Evolutionary conservation across 257 asterid genomes (phyloP).

Genomic region (Verbena officinalis): DNA sequence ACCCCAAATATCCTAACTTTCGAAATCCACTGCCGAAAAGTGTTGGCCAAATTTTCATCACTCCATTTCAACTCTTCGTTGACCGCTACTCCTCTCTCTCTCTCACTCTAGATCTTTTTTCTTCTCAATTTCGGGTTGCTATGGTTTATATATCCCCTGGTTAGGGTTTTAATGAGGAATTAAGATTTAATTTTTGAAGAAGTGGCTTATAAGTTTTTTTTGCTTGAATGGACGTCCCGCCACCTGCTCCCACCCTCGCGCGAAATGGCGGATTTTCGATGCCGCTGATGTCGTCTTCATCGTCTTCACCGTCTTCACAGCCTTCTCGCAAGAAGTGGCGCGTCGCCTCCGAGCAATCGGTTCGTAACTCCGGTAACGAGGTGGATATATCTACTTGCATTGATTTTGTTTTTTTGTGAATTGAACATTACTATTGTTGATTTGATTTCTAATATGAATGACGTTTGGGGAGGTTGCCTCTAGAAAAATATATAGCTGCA

Average conservation of each 20-base stretch:
- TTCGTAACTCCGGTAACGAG: conserved; percentile 66
- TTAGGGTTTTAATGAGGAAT: conserved; percentile 43
- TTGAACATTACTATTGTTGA: background rate
- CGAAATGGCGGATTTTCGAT: conserved; percentile 61
- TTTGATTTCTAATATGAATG: background rate
- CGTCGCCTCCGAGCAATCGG: conserved; percentile 67
- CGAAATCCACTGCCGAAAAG: conserved; percentile 25
- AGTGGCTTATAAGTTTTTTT: conserved; percentile 6
- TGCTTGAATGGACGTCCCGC: conserved; percentile 66
- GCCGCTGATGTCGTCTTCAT: conserved; percentile 44
- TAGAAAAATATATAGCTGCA: conserved; percentile 17
- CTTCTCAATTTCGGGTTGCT: background rate
- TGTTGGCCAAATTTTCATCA: conserved; percentile 29
- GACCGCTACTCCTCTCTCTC: conserved; percentile 29
- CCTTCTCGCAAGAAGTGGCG: conserved; percentile 92
- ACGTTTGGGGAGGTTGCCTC: background rate
- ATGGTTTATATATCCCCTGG: background rate
- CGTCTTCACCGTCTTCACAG: conserved; percentile 50
- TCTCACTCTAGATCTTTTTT: conserved; percentile 26
- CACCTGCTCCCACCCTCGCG: conserved; percentile 59
- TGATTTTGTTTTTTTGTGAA: conserved; percentile 1
- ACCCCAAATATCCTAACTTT: conserved; percentile 32
- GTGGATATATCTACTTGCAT: conserved; percentile 48
- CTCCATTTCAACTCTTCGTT: conserved; percentile 37
- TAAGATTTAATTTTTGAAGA: conserved; percentile 35